Base-by-base conservation (phyloP, 1,284 basidiomycete species). In the Malassezia psittaci region DNA sequence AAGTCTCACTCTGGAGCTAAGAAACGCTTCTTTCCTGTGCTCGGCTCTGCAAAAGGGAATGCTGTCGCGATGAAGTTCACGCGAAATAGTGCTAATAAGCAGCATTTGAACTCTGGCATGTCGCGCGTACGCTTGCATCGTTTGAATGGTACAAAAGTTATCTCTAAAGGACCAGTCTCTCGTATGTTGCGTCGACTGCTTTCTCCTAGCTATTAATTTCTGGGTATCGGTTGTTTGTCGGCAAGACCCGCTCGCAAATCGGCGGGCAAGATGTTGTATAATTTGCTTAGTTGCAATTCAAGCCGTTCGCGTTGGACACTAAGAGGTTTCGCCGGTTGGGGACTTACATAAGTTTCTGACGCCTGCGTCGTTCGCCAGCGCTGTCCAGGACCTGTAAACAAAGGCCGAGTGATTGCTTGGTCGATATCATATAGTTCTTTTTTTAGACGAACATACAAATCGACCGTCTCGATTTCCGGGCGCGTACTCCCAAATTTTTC, bases 81-180 rank as follows among this genome's bases (percentile, higher is more conserved):
- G 54, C 59, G 65, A 24, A 57, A 56, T 8, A 10, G 54, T 21
- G 52, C 67, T 21, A 66, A 66, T 16, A 69, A 67, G 51, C 54
- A 54, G n/a, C 67, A 69, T 29, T 51, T 69, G 35, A 69, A 69
- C 59, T 67, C 65, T 19, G 51, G 48, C 43, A 69, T 69, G 67
- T 54, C 67, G n/a, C 60, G 63, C 21, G 54, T 61, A 36, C 54
- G 65, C 5, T 53, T 69, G 21, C 65, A 64, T 48, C 58, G 60
- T 15, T 55, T 69, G n/a, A 62, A 60, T 2, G 62, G 62, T 8
- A 63, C 62, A 3, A 56, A 51, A 29, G 41, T 65, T 36, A 62
- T 63, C n/a, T 52, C 59, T 11, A 48, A 59, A 21, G 67, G 67
- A 13, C 49, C 58, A 24, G 52, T 67, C 45, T 57, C 60, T 35